A percentile compares a stretch with the other conserved stretches of the same genome.
Conservation (phyloP, 176 grass and related monocot genomes). For the Juncus inflexus region DNA sequence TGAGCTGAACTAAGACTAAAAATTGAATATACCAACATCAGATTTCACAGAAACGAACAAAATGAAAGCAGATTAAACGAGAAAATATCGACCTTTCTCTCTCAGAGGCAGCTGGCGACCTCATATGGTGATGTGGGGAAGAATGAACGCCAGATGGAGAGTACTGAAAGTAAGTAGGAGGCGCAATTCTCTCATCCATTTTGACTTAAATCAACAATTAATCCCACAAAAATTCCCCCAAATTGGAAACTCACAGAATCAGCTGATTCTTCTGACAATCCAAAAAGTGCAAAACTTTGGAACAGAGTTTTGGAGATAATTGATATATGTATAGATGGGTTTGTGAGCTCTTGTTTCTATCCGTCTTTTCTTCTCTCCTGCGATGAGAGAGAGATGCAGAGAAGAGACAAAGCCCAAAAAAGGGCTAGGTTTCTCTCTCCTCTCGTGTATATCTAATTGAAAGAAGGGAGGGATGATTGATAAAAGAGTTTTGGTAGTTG, state of each 20-base stretch:
- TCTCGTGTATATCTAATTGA: constrained; percentile 56
- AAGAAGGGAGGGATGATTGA: constrained; percentile 44
- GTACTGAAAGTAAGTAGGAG: constrained; percentile 72
- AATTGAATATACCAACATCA: not conserved
- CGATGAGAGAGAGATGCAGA: constrained; percentile 30
- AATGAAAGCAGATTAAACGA: constrained; percentile 16
- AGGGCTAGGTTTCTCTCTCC: constrained; percentile 81
- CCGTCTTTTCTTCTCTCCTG: constrained; percentile 29
- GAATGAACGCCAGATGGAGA: constrained; percentile 85
- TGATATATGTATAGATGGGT: constrained; percentile 27
- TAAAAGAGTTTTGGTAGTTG: constrained; percentile 20
- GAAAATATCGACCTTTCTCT: constrained; percentile 69
- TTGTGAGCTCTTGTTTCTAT: constrained; percentile 45
- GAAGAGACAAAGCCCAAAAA: constrained; percentile 69
- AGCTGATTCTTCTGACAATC: constrained; percentile 26
- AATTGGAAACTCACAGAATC: not conserved
- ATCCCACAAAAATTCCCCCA: constrained; percentile 14
- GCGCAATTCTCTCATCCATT: constrained; percentile 92
- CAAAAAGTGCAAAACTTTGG: constrained; percentile 28
- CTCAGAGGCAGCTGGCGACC: constrained; percentile 77
- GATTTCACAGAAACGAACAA: not conserved
- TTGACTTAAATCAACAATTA: constrained; percentile 10
- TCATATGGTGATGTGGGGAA: constrained; percentile 72
- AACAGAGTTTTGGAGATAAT: constrained; percentile 18
- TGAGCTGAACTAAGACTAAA: constrained; percentile 5